Percentiles rank a stretch among this genome's conserved stretches.
These are phyloP conservation scores for Penstemon eatonii DNA, from an alignment of 257 asterid genomes.

Conservation along the genomic window DNA sequence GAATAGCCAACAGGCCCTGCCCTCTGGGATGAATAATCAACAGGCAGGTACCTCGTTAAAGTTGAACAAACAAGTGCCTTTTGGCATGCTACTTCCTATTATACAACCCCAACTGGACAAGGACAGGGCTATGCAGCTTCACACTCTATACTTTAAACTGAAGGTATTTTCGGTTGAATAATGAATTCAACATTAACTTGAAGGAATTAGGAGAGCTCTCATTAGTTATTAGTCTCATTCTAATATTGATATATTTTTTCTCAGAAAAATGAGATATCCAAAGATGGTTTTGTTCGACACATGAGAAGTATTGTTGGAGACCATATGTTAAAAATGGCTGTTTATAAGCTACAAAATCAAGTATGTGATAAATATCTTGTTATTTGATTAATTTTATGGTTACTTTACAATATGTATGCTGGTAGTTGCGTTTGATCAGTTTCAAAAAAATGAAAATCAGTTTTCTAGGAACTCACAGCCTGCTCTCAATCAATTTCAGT, in stretches of 20 bases:
- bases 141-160: slow-evolving; percentile 62
- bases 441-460: slow-evolving; percentile 42
- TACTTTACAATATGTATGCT: slow-evolving; percentile 1
- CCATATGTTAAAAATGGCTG: slow-evolving; percentile 92
- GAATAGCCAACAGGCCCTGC: slow-evolving; percentile 33
- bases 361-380: slow-evolving; percentile 37
- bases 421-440: slow-evolving; percentile 25
- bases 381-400: slow-evolving; percentile 13
- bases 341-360: slow-evolving; percentile 74
- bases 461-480: slow-evolving; percentile 51
- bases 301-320: slow-evolving; percentile 93
- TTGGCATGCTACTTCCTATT: slow-evolving; percentile 85
- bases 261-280: slow-evolving; percentile 85
- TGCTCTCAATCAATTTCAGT: slow-evolving; percentile 47
- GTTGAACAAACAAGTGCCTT: slow-evolving; percentile 86
- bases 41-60: slow-evolving; percentile 43
- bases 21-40: slow-evolving; percentile 28
- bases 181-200: too few relatives aligned
- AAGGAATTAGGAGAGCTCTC: too few relatives aligned
- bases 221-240: slow-evolving; percentile 4
- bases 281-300: slow-evolving; percentile 75
- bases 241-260: slow-evolving; percentile 27
- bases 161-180: slow-evolving; percentile 47
- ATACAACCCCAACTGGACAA: slow-evolving; percentile 87
- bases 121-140: slow-evolving; percentile 88